A percentile compares a stretch with the other conserved stretches of the same genome.
Conservation (phyloP, 2,329 filamentous ascomycete species). For the Cylindrodendrum hubeiense region DNA sequence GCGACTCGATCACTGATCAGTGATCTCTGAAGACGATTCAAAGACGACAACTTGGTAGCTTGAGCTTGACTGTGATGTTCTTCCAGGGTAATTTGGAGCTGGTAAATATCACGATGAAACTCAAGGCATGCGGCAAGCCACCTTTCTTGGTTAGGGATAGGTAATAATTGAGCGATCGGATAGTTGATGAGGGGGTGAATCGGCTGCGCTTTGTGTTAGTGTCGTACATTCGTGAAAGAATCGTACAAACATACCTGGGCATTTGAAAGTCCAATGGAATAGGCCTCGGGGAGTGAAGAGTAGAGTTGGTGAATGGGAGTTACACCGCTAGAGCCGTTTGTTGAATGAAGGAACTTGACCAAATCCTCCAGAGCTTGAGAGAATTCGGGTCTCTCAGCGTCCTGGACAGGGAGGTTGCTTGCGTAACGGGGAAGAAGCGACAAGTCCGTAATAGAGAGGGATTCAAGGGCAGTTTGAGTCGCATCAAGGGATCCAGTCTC, state of each 20-base stretch:
- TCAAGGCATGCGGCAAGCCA: slow-evolving; percentile 69
- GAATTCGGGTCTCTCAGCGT: slow-evolving; percentile 15
- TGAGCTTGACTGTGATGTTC: slow-evolving; percentile 57
- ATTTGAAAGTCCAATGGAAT: slow-evolving; percentile 48
- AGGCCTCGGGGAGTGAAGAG: slow-evolving; percentile 44
- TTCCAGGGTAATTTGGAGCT: slow-evolving; percentile 56
- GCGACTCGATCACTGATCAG: slow-evolving; percentile 66
- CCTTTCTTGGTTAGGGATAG: slow-evolving; percentile 49
- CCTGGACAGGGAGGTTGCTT: slow-evolving; percentile 36
- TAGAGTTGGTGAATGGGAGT: slow-evolving; percentile 53
- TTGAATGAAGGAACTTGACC: slow-evolving; percentile 49
- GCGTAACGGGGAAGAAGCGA: slow-evolving; percentile 52
- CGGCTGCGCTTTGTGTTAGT: slow-evolving; percentile 55
- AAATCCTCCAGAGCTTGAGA: slow-evolving; percentile 38
- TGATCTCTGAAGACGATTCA: slow-evolving; percentile 73
- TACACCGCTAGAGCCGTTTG: slow-evolving; percentile 45
- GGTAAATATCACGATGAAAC: slow-evolving; percentile 58
- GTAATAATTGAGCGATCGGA: slow-evolving; percentile 61
- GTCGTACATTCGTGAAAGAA: slow-evolving; percentile 5
- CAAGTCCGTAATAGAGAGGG: slow-evolving; percentile 61
- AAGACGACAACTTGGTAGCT: slow-evolving; percentile 62
- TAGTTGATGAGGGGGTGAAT: slow-evolving; percentile 72
- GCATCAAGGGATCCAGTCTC: slow-evolving; percentile 40
- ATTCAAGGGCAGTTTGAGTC: slow-evolving; percentile 57
- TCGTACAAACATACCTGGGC: slow-evolving; percentile 56